Conservation (phyloP, 2,329 filamentous ascomycete species). For the Clonostachys rosea region DNA sequence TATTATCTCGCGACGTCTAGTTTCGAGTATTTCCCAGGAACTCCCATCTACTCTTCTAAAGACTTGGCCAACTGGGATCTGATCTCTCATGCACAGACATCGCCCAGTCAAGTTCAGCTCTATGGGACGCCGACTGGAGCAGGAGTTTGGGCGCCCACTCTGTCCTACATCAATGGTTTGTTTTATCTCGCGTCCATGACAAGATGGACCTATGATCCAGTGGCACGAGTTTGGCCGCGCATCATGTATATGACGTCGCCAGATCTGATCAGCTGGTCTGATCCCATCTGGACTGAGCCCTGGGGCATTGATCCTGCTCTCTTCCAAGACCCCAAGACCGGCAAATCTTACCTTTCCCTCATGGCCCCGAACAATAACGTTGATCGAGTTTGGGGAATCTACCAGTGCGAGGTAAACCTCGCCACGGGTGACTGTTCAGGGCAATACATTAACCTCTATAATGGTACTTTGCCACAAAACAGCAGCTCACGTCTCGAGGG, state of each 20-base stretch:
- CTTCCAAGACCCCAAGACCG: slow-evolving; percentile 6
- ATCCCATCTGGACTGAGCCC: slow-evolving; percentile 13
- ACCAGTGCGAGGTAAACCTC: slow-evolving; percentile 12
- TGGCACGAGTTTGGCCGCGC: slow-evolving; percentile 27
- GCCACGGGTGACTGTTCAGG: slow-evolving; percentile 9
- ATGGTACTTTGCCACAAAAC: slow-evolving; percentile 10
- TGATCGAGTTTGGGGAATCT: slow-evolving; percentile 14
- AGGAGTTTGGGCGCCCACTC: slow-evolving; percentile 41
- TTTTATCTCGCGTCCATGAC: slow-evolving; percentile 33
- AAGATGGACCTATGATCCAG: slow-evolving; percentile 25
- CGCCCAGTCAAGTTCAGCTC: slow-evolving; percentile 31
- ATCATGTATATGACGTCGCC: slow-evolving; percentile 13
- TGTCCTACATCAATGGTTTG: slow-evolving; percentile 30
- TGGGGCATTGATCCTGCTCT: slow-evolving; percentile 10
- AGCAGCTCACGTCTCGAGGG: slow-evolving; percentile 9
- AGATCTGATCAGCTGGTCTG: slow-evolving; percentile 26
- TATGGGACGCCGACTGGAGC: slow-evolving; percentile 7
- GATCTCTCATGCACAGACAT: slow-evolving; percentile 17
- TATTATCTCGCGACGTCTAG: slow-evolving; percentile 48
- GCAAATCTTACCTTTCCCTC: slow-evolving; percentile 10
- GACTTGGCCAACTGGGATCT: slow-evolving; percentile 46
- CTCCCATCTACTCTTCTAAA: slow-evolving; percentile 45
- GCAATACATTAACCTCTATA: slow-evolving; percentile 11
- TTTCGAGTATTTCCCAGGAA: slow-evolving; percentile 45
- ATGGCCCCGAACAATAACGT: slow-evolving; percentile 13